A percentile compares a stretch with the other conserved stretches of the same genome.
These are phyloP conservation scores for Tuber brumale DNA, from an alignment of 495 filamentous ascomycete genomes.

Conservation along the genomic window DNA sequence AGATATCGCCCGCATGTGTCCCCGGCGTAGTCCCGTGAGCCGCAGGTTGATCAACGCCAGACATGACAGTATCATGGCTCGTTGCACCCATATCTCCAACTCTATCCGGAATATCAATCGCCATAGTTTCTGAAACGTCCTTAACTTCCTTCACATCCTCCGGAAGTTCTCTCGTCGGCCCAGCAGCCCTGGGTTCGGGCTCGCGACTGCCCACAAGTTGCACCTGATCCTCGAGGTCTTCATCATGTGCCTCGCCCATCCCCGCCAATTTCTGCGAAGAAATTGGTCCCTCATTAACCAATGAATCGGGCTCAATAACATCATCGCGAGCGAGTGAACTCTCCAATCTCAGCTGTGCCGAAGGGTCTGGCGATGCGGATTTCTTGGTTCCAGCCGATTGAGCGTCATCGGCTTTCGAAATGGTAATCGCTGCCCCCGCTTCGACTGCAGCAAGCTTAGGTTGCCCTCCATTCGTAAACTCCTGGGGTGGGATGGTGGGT, in stretches of 20 bases:
- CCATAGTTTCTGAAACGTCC: background rate
- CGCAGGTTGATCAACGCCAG: background rate
- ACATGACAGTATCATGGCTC: background rate
- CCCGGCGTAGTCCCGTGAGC: background rate
- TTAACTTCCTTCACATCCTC: slow-evolving; percentile 7
- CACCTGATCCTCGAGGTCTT: slow-evolving; percentile 38
- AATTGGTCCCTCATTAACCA: background rate
- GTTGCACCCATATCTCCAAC: background rate
- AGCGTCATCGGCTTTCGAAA: background rate
- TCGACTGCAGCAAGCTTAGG: slow-evolving; percentile 7
- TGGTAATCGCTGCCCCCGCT: background rate
- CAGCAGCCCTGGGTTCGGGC: slow-evolving; percentile 13
- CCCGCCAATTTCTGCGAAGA: background rate
- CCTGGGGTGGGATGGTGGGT: slow-evolving; percentile 18
- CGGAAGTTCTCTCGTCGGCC: slow-evolving; percentile 2
- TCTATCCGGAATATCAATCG: background rate
- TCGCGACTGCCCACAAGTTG: slow-evolving; percentile 37
- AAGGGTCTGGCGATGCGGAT: slow-evolving; percentile 36
- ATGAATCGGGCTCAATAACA: background rate
- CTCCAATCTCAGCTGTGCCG: slow-evolving; percentile 39
- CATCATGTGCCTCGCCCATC: slow-evolving; percentile 20
- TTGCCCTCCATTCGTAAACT: slow-evolving; percentile 5
- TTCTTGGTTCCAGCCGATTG: slow-evolving; percentile 12
- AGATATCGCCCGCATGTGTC: background rate
- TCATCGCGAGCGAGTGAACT: slow-evolving; percentile 29